These are phyloP conservation scores for Cornus florida DNA, from an alignment of 148 eudicot species.

Conservation along the genomic window DNA sequence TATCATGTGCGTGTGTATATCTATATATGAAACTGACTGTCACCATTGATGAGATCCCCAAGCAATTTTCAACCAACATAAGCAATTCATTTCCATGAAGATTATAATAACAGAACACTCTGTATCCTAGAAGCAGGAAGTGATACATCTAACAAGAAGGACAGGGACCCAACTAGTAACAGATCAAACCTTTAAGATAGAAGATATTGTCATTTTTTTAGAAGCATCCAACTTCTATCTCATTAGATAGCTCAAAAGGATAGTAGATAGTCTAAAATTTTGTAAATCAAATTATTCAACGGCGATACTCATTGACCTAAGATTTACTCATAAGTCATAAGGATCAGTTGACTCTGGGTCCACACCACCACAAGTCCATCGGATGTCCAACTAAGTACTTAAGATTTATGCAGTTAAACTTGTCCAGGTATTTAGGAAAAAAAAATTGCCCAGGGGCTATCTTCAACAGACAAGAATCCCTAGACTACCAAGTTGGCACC, in stretches of 20 bases:
- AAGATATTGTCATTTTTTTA: background rate
- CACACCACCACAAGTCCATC: no score
- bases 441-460: no score
- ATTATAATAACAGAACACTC: no score
- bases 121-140: no score
- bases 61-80: no score
- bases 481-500: background rate
- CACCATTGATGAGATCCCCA: no score
- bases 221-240: background rate
- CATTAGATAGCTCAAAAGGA: background rate
- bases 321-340: background rate
- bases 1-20: background rate
- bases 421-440: no score
- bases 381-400: no score
- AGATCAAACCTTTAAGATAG: background rate
- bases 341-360: no score
- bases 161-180: background rate
- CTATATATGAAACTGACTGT: background rate
- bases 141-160: background rate
- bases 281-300: background rate
- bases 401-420: no score
- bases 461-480: background rate
- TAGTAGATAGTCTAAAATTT: slow-evolving; percentile 6
- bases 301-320: background rate
- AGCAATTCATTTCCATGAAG: no score